These are phyloP conservation scores for Cercospora berteroae DNA, from an alignment of 2,329 filamentous ascomycete species.

Conservation along the genomic window DNA sequence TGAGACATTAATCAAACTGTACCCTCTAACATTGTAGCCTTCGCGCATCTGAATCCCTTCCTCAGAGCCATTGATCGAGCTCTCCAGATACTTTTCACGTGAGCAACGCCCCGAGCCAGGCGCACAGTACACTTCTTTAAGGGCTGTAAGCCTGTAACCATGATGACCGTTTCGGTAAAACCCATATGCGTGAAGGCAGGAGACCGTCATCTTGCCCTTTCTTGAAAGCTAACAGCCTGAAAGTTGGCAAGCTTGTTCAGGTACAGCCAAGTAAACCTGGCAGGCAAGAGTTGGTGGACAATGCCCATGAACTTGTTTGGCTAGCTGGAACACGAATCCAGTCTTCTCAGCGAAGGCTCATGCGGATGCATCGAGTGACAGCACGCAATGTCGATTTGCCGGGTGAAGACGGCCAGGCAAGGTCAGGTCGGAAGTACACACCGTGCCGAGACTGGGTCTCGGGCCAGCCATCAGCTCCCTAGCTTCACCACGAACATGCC, in stretches of 20 bases:
- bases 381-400: background rate
- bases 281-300: background rate
- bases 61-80: background rate
- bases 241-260: background rate
- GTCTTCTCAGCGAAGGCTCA: background rate
- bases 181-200: background rate
- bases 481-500: slow-evolving; percentile 1
- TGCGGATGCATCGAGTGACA: background rate
- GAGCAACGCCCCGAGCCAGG: too few relatives aligned
- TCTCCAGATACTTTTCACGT: background rate
- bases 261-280: too few relatives aligned
- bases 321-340: background rate
- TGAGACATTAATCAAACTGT: background rate
- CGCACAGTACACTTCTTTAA: too few relatives aligned
- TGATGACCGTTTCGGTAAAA: background rate
- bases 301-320: background rate
- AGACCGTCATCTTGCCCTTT: background rate
- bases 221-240: background rate
- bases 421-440: background rate
- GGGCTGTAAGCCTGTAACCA: too few relatives aligned
- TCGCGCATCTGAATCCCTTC: background rate
- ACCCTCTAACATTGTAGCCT: background rate
- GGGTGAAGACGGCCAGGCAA: background rate
- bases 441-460: background rate
- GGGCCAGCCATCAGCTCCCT: background rate